These are phyloP conservation scores for Pichia sp. DNA, from an alignment of 1,139 yeast species.

Conservation along the genomic window DNA sequence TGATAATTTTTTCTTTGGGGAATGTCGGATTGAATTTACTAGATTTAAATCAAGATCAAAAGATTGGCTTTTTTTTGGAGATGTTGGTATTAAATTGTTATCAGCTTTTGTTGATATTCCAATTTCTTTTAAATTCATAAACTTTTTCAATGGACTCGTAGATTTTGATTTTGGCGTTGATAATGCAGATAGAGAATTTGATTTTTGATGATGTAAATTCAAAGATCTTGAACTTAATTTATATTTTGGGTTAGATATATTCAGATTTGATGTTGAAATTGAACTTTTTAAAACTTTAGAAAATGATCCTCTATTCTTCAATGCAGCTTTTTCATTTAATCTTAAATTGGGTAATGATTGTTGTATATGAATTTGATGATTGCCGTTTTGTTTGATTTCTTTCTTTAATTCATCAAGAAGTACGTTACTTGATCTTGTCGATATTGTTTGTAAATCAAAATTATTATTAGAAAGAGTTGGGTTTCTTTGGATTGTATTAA, in stretches of 20 bases:
- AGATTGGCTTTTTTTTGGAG: background rate
- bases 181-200: constrained; percentile 7
- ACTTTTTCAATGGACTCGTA: constrained; percentile 19
- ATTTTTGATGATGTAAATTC: constrained; percentile 4
- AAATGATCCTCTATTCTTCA: background rate
- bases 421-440: constrained; percentile 1
- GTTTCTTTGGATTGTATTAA: background rate
- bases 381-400: constrained; percentile 12
- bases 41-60: constrained; percentile 16
- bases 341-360: constrained; percentile 14
- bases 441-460: background rate
- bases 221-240: background rate
- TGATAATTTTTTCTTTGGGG: constrained; percentile 14
- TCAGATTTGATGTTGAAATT: constrained; percentile 8
- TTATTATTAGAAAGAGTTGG: background rate
- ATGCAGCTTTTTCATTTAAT: background rate
- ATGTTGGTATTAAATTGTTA: background rate
- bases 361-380: constrained; percentile 8
- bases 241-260: background rate
- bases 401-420: constrained; percentile 12
- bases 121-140: constrained; percentile 11
- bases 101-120: background rate
- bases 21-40: constrained; percentile 14
- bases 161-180: constrained; percentile 10
- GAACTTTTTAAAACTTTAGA: constrained; percentile 1